A percentile compares a stretch with the other conserved stretches of the same genome.
phyloP scores from a whole-genome alignment of 192 early-diverging fungal species.

The Podila verticillata region DNA sequence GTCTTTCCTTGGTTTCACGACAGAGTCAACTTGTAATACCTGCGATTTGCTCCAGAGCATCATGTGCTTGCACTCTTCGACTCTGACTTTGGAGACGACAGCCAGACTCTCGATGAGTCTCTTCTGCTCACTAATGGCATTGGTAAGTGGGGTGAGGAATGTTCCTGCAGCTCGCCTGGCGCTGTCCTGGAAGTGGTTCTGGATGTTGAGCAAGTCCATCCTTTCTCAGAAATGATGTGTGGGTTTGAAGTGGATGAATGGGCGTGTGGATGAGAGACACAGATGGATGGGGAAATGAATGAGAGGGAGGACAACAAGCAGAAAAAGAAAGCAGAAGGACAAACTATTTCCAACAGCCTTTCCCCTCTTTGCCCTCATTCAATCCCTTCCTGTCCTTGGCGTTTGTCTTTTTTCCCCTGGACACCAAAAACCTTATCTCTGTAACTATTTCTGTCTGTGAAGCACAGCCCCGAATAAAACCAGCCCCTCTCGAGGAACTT shows the following conservation, averaged over 20 bases:
- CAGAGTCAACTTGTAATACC: constrained; percentile 7
- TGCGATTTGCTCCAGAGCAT: constrained; percentile 51
- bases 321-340: too few species aligned
- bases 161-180: constrained; percentile 32
- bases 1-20: too few species aligned
- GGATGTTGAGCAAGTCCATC: constrained; percentile 34
- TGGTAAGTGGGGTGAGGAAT: constrained; percentile 40
- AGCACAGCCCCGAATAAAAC: too few species aligned
- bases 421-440: too few species aligned
- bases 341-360: too few species aligned
- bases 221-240: background rate
- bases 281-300: too few species aligned
- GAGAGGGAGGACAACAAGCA: too few species aligned
- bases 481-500: too few species aligned
- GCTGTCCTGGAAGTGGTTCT: constrained; percentile 24
- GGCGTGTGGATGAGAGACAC: background rate
- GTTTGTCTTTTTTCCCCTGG: too few species aligned
- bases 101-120: constrained; percentile 36
- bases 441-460: too few species aligned
- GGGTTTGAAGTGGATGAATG: background rate
- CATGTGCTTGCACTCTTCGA: constrained; percentile 54
- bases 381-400: too few species aligned
- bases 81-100: constrained; percentile 39
- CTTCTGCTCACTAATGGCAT: constrained; percentile 43
- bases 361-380: too few species aligned